Evolutionary conservation across 176 grass and related monocot genomes (phyloP), one percentile per base, ranked within the genome.

Genomic region (Phoenix roebelenii): DNA sequence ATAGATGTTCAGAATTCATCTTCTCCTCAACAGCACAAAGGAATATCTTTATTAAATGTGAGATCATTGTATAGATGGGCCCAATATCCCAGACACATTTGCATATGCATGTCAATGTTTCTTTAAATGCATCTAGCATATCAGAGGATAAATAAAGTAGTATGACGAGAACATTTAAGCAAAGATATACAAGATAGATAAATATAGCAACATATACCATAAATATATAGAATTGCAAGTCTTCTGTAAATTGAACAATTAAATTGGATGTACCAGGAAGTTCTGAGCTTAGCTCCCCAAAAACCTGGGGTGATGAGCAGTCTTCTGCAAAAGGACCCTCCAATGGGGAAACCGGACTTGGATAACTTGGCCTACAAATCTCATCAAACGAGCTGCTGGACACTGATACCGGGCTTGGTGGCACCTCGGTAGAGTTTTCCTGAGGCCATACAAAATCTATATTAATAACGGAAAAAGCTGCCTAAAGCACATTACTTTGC

Each of bases 351-450:
- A 98, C 84, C 49, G 94, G 94, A 51, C 88, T 98, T 16, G 94
- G 84, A 73, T 98, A 89, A 4, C 81, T 85, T 50, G 80, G 88
- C 48, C 85, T 52, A 69, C 17, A 89, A 61, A 79, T 93, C 50
- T 98, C 94, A 57, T 93, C 88, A 7, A 79, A 49, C 10, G 88
- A 77, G 65, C 82, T 98, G 72, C 80, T 98, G 76, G 82, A 93
- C 76, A 86, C 68, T 5, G 94, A 98, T 61, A 74, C 94, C 32
- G 94, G 94, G 61, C 94, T 98, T 4, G 94, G 94, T 0, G 94
- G 94, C 32, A 98, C 88, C 82, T 98, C 94, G 0, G 94, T 98
- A 51, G 85, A 93, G 79, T 98, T 98, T 70, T 93, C 94, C 94
- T 93, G 88, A 70, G 29, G 16, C 15, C 54, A 76, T 44, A 6